Evolutionary conservation across 106 monocot genomes (phyloP), one percentile per base, ranked within the genome.

Genomic region (Allium fistulosum): DNA sequence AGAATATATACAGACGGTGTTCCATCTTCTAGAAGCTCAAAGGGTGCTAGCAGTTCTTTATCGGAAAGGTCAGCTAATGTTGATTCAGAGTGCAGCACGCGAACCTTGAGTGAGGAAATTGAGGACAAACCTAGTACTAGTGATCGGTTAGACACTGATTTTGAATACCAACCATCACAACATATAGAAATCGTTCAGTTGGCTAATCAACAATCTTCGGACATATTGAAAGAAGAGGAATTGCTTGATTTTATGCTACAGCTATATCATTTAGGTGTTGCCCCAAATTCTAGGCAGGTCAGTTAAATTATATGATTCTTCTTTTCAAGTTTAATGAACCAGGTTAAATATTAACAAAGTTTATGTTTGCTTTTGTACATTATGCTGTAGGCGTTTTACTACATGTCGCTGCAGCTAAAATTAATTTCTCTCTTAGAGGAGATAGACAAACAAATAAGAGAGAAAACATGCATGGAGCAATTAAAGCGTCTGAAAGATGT

Each of bases 331-430:
- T 18, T 50, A 65, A 15, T 55, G 2, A 12, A 8, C 53, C 53
- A 12, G 53, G 4, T 55, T 55, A 55, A 55, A 18, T 50, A 49
- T 7, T 45, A 49, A 46, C 46, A 46, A 7, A 14, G 14, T 15
- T 9, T 50, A 57, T 57, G 10, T 8, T 57, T 46, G 8, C 12
- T 69, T 69, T 9, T 69, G 69, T 59, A 3, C 55, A 62, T 16
- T 55, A 56, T 53, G 7, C 14, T 81, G 66, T 80, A 97, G 97
- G 97, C 92, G 69, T 92, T 87, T 50, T 92, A 99, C 68, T 92
- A 83, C 80, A 92, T 90, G 86, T 90, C 97, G 48, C 97, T 89
- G 70, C 89, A 87, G 73, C 82, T 92, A 17, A 89, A 92, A 59
- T 82, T 87, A 71, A 80, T 87, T 46, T 85, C 86, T 71, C 78